Conservation (phyloP, 2,329 filamentous ascomycete species). For the Cadophora gregata region DNA sequence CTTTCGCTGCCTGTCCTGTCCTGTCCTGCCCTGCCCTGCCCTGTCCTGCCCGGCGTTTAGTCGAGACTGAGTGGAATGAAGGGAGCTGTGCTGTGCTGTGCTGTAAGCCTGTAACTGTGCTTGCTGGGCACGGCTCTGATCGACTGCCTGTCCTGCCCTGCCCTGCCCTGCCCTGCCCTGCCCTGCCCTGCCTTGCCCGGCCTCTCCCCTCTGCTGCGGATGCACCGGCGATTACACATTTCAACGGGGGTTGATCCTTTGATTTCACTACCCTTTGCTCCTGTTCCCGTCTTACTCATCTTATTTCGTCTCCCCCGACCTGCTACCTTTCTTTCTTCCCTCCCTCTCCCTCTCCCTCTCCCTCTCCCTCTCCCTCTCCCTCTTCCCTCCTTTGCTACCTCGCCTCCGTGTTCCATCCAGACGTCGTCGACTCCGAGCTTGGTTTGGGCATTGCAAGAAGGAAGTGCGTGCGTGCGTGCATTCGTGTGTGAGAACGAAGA, state of each 20-base stretch:
- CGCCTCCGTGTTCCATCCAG: slow-evolving; percentile 6
- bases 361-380: neutral
- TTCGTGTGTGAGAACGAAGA: slow-evolving; percentile 8
- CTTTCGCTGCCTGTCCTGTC: neutral
- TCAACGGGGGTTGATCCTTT: neutral
- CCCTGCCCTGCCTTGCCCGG: neutral
- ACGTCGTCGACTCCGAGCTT: slow-evolving; percentile 7
- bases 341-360: neutral
- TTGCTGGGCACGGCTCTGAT: no score
- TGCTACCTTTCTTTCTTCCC: neutral
- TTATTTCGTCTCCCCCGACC: slow-evolving; percentile 15
- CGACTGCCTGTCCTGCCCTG: neutral
- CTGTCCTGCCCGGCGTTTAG: neutral
- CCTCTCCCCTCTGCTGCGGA: slow-evolving; percentile 11
- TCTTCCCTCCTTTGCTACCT: slow-evolving; percentile 9
- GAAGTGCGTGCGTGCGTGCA: slow-evolving; percentile 13
- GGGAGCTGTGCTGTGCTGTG: neutral
- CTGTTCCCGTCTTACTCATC: slow-evolving; percentile 19
- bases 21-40: neutral
- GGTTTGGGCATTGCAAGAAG: slow-evolving; percentile 16
- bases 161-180: neutral
- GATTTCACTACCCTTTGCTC: neutral
- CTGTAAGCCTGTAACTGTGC: no score
- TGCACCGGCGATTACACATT: slow-evolving; percentile 24
- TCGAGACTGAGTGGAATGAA: neutral